A percentile compares a stretch with the other conserved stretches of the same genome.
phyloP scores from a whole-genome alignment of 164 flowering plant species.

The Magnolia officinalis region DNA sequence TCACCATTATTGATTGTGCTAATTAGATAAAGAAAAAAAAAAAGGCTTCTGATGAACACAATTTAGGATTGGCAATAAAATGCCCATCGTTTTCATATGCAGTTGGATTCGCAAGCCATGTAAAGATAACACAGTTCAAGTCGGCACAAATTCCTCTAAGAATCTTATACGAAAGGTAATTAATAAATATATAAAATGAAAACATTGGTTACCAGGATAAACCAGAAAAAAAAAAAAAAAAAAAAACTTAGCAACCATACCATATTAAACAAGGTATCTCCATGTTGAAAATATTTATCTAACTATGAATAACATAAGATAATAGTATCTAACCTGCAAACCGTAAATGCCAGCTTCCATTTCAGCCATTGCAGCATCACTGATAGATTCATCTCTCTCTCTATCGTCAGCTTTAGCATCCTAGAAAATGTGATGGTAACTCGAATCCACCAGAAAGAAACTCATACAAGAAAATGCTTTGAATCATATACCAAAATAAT shows the following conservation, averaged over 20 bases:
- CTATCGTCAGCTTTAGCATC: constrained; percentile 24
- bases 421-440: constrained; percentile 23
- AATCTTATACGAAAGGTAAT: background rate
- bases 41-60: background rate
- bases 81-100: background rate
- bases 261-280: no score
- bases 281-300: no score
- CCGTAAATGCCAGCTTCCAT: constrained; percentile 77
- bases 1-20: no score
- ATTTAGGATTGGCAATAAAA: background rate
- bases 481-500: background rate
- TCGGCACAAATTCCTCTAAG: background rate
- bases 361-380: constrained; percentile 62
- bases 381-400: constrained; percentile 32
- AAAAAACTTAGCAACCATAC: no score
- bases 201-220: no score
- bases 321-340: constrained; percentile 53
- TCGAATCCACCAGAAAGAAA: background rate
- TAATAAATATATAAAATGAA: no score
- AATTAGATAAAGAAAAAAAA: background rate
- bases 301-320: background rate
- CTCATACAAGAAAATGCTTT: background rate
- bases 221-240: no score
- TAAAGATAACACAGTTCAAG: background rate
- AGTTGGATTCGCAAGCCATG: background rate